Percentiles rank a stretch among this genome's conserved stretches.
Evolutionary conservation across 805 yeast species (phyloP).

Genomic region (Myxozyma vanderwaltii): DNA sequence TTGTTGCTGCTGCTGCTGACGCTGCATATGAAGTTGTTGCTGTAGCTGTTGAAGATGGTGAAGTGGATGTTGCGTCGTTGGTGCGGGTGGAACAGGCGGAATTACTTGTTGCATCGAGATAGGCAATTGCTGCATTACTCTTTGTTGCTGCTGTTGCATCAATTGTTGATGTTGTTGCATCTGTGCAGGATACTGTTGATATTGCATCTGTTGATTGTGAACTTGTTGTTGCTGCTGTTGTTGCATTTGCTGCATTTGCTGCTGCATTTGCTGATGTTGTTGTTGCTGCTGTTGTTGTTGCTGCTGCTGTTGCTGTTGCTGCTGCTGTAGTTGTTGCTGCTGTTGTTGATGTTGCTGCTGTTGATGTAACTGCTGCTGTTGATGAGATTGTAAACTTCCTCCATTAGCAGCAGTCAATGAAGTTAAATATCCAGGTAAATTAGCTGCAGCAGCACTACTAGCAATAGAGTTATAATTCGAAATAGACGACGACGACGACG

Average conservation of each 20-base stretch:
- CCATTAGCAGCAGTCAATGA: neutral
- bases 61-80: slow-evolving; percentile 20
- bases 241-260: slow-evolving; percentile 3
- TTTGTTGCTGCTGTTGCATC: slow-evolving; percentile 21
- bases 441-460: neutral
- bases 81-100: slow-evolving; percentile 22
- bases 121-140: slow-evolving; percentile 14
- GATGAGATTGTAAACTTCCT: neutral
- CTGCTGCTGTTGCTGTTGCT: slow-evolving; percentile 5
- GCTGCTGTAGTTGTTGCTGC: neutral
- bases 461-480: neutral
- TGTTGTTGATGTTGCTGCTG: neutral
- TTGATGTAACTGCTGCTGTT: neutral
- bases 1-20: slow-evolving; percentile 27
- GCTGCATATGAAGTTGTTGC: slow-evolving; percentile 21
- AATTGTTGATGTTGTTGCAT: slow-evolving; percentile 11
- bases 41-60: slow-evolving; percentile 25
- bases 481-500: neutral
- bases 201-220: neutral
- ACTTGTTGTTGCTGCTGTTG: neutral
- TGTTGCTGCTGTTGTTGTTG: neutral
- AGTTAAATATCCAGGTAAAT: neutral
- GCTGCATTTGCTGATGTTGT: slow-evolving; percentile 1
- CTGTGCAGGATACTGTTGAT: neutral
- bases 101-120: slow-evolving; percentile 25